These are phyloP conservation scores for Flaveria linearis DNA, from an alignment of 129 eudicot species.

Conservation along the genomic window DNA sequence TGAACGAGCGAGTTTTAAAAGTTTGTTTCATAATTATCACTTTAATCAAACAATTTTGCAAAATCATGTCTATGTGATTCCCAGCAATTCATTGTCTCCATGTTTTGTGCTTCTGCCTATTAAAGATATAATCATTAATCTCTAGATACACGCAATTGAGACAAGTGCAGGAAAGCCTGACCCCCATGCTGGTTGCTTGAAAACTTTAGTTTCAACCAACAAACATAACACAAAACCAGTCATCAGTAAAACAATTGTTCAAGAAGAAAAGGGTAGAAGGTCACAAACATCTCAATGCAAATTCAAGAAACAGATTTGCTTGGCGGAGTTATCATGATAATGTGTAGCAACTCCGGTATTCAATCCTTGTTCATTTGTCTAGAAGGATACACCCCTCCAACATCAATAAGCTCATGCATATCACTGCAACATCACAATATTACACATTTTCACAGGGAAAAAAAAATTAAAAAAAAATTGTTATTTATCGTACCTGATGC, in stretches of 20 bases:
- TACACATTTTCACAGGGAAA: neutral
- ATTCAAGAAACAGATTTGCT: conserved; percentile 16
- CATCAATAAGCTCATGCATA: neutral
- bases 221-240: neutral
- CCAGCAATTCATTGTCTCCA: neutral
- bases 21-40: too few relatives aligned
- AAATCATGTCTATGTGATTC: too few relatives aligned
- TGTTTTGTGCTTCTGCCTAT: neutral
- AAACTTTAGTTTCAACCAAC: conserved; percentile 11
- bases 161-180: neutral
- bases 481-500: conserved; percentile 34
- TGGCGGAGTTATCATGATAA: neutral
- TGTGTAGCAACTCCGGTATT: neutral
- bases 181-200: neutral
- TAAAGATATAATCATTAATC: neutral
- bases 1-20: too few relatives aligned
- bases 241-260: neutral
- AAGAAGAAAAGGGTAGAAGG: neutral
- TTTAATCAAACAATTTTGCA: too few relatives aligned
- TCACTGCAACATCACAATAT: neutral
- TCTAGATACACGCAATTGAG: neutral
- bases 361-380: conserved; percentile 6
- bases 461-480: neutral
- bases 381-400: conserved; percentile 2
- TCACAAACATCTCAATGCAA: conserved; percentile 18